Evolutionary conservation across 495 filamentous ascomycete species (phyloP).

Genomic region (Neurospora terricola): DNA sequence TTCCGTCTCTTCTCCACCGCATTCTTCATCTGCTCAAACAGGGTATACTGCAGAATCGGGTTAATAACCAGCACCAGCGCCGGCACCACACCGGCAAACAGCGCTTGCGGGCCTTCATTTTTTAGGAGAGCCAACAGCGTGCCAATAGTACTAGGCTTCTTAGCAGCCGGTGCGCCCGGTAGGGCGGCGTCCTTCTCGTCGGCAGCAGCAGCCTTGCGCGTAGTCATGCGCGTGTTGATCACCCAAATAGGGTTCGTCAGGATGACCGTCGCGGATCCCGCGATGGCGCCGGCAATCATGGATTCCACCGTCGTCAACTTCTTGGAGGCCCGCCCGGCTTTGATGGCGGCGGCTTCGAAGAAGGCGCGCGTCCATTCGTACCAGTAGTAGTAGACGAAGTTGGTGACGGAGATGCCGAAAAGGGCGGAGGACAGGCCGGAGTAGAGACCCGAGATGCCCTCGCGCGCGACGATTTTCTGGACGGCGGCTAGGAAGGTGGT

Average conservation of each 20-base stretch:
- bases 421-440: slow-evolving; percentile 83
- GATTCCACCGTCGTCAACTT: slow-evolving; percentile 83
- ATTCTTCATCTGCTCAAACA: slow-evolving; percentile 94
- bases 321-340: slow-evolving; percentile 63
- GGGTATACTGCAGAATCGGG: slow-evolving; percentile 95
- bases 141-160: slow-evolving; percentile 58
- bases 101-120: slow-evolving; percentile 69
- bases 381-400: slow-evolving; percentile 99
- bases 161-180: slow-evolving; percentile 2
- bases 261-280: slow-evolving; percentile 86
- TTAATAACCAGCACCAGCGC: slow-evolving; percentile 93
- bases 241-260: slow-evolving; percentile 99
- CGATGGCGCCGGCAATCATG: slow-evolving; percentile 93
- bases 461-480: slow-evolving; percentile 78
- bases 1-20: slow-evolving; percentile 37
- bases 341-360: slow-evolving; percentile 72
- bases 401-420: slow-evolving; percentile 96
- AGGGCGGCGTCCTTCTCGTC: background rate
- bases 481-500: slow-evolving; percentile 71
- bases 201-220: slow-evolving; percentile 48
- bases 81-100: slow-evolving; percentile 89
- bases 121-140: slow-evolving; percentile 67
- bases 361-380: slow-evolving; percentile 93
- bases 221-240: slow-evolving; percentile 95
- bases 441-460: slow-evolving; percentile 81